phyloP scores from a whole-genome alignment of 257 asterid species.

The Penstemon newberryi region DNA sequence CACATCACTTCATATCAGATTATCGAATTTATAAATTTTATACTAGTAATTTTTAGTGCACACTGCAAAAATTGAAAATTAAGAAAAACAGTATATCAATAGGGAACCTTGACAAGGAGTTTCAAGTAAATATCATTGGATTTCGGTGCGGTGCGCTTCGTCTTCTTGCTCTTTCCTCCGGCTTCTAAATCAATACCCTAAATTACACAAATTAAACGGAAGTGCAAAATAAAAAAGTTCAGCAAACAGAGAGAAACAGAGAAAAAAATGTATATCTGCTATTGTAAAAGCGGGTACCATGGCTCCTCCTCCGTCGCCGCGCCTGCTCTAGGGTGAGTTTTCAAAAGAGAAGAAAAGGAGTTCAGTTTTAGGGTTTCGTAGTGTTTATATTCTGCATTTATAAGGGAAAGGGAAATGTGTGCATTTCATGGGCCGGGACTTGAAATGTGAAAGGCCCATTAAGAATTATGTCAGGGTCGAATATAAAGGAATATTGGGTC shows the following conservation, averaged over 20 bases:
- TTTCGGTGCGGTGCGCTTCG: conserved; percentile 75
- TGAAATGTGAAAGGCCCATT: too few relatives aligned
- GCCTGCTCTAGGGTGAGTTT: too few relatives aligned
- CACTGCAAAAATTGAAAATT: background rate
- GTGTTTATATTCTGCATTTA: too few relatives aligned
- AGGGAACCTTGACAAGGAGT: conserved; percentile 66
- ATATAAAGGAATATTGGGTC: too few relatives aligned
- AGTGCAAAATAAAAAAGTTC: background rate
- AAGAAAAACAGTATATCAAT: background rate
- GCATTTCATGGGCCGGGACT: too few relatives aligned
- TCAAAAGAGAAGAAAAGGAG: too few relatives aligned
- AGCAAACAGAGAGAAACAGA: background rate
- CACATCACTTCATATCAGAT: conserved; percentile 4
- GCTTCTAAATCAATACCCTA: conserved; percentile 92
- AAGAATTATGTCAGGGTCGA: too few relatives aligned
- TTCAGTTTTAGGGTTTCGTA: too few relatives aligned
- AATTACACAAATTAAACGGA: background rate
- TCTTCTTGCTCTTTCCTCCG: conserved; percentile 91
- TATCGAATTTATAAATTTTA: background rate
- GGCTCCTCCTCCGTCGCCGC: background rate
- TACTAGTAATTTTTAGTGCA: too few relatives aligned
- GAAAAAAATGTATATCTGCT: background rate
- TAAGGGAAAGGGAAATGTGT: too few relatives aligned
- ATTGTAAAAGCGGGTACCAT: conserved; percentile 37
- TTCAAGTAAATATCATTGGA: conserved; percentile 78